These are phyloP conservation scores for Aureobasidium zeae DNA, from an alignment of 2,329 filamentous ascomycete species.

Conservation along the genomic window DNA sequence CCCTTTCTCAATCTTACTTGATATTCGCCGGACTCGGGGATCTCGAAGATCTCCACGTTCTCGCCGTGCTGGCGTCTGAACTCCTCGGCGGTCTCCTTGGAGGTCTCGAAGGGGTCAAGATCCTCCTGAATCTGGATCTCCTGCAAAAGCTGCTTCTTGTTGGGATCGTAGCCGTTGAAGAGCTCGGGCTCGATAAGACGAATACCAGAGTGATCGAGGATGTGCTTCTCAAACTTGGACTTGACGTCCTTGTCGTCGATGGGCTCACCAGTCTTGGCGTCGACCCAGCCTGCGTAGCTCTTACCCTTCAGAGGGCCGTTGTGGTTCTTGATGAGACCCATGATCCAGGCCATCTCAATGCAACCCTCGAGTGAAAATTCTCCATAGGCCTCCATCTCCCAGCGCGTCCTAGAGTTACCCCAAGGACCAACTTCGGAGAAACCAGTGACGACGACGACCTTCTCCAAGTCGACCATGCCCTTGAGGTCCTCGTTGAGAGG, in stretches of 20 bases:
- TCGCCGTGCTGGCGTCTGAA: slow-evolving; percentile 96
- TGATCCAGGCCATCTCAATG: slow-evolving; percentile 99
- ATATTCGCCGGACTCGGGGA: slow-evolving; percentile 86
- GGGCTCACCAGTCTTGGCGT: slow-evolving; percentile 85
- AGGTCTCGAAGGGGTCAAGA: slow-evolving; percentile 91
- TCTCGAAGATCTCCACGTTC: slow-evolving; percentile 95
- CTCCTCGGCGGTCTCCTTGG: slow-evolving; percentile 93
- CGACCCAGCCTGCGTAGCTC: slow-evolving; percentile 94
- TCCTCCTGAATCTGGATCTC: slow-evolving; percentile 97
- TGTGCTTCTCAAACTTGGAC: slow-evolving; percentile 91
- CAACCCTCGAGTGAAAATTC: slow-evolving; percentile 96
- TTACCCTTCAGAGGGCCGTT: slow-evolving; percentile 94
- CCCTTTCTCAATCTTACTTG: slow-evolving; percentile 93
- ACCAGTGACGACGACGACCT: slow-evolving; percentile 93
- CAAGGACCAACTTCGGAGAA: slow-evolving; percentile 94
- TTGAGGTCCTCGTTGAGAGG: slow-evolving; percentile 82
- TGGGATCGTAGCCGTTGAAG: slow-evolving; percentile 93
- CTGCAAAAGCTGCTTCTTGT: slow-evolving; percentile 96
- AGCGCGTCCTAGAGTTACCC: slow-evolving; percentile 96
- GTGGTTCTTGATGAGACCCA: slow-evolving; percentile 98
- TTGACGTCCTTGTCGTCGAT: slow-evolving; percentile 98
- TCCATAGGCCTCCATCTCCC: slow-evolving; percentile 98
- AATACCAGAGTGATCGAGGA: slow-evolving; percentile 93
- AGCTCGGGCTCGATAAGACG: slow-evolving; percentile 95
- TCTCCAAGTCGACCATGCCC: slow-evolving; percentile 97